These are phyloP conservation scores for Cystobasidiaceae sp. DNA, from an alignment of 1,284 basidiomycete genomes.

Conservation along the genomic window DNA sequence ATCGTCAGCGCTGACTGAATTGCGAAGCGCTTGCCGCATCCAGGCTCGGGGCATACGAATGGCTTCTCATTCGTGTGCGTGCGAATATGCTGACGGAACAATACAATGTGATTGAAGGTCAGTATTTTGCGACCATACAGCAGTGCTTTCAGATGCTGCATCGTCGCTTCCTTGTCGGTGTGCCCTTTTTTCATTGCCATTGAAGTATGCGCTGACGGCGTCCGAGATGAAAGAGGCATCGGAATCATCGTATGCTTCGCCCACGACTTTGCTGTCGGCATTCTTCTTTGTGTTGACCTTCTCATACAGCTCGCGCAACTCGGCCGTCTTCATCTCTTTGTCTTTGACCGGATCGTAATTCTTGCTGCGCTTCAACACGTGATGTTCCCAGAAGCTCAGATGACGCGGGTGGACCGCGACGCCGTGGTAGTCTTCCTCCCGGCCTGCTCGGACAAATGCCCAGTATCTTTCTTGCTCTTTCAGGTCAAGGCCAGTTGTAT, in stretches of 20 bases:
- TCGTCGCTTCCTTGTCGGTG: too few relatives aligned
- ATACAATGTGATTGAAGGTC: too few relatives aligned
- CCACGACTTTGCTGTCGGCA: constrained; percentile 24
- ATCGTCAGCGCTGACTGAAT: constrained; percentile 90
- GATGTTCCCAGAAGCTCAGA: constrained; percentile 50
- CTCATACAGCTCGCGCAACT: constrained; percentile 51
- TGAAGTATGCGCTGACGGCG: constrained; percentile 36
- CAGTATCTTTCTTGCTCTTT: constrained; percentile 57
- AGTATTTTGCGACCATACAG: too few relatives aligned
- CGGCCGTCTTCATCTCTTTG: constrained; percentile 50
- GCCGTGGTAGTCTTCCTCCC: constrained; percentile 53
- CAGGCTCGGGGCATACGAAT: constrained; percentile 79
- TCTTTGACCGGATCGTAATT: constrained; percentile 54
- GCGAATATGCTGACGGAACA: constrained; percentile 73
- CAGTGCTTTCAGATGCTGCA: too few relatives aligned
- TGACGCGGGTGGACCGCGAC: constrained; percentile 55
- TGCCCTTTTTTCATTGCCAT: constrained; percentile 26
- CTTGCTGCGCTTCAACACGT: constrained; percentile 51
- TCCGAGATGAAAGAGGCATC: constrained; percentile 37
- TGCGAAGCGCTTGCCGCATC: constrained; percentile 86
- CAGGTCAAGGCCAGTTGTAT: constrained; percentile 50
- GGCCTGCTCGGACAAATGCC: constrained; percentile 52
- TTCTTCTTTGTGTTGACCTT: constrained; percentile 31
- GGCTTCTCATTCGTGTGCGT: constrained; percentile 69
- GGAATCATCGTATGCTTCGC: constrained; percentile 15